Conservation (phyloP, 1,284 basidiomycete genomes). For the Naganishia liquefaciens region DNA sequence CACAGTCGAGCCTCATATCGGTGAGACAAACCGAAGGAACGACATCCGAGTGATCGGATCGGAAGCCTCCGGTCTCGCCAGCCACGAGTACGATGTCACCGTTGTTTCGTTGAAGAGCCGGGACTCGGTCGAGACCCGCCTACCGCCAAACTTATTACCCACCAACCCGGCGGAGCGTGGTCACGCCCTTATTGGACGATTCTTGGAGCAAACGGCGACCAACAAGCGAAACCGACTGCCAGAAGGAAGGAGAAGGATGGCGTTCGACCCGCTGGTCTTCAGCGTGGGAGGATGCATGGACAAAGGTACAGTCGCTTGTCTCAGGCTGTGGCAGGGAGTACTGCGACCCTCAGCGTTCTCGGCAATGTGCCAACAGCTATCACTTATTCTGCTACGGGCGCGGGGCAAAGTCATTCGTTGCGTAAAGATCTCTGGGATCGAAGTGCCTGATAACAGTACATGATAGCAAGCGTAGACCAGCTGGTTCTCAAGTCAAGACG, state of each 20-base stretch:
- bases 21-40: neutral
- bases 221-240: neutral
- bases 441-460: too few species aligned
- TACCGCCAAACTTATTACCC: neutral
- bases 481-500: too few species aligned
- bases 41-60: constrained; percentile 3
- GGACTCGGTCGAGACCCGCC: neutral
- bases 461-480: too few species aligned
- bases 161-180: neutral
- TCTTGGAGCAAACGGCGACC: neutral
- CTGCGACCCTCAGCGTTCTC: neutral
- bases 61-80: neutral
- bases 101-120: neutral
- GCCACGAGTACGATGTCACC: constrained; percentile 15
- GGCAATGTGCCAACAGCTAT: constrained; percentile 2
- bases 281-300: constrained; percentile 12
- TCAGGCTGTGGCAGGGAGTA: neutral
- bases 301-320: neutral
- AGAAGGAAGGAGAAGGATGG: neutral
- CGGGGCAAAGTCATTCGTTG: too few species aligned
- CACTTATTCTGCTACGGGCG: neutral
- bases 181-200: neutral
- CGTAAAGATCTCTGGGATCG: too few species aligned
- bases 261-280: constrained; percentile 1
- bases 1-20: constrained; percentile 6